Percentiles rank a stretch among this genome's conserved stretches.
Evolutionary conservation across 805 yeast species (phyloP).

Genomic region (Huiozyma naganishii): DNA sequence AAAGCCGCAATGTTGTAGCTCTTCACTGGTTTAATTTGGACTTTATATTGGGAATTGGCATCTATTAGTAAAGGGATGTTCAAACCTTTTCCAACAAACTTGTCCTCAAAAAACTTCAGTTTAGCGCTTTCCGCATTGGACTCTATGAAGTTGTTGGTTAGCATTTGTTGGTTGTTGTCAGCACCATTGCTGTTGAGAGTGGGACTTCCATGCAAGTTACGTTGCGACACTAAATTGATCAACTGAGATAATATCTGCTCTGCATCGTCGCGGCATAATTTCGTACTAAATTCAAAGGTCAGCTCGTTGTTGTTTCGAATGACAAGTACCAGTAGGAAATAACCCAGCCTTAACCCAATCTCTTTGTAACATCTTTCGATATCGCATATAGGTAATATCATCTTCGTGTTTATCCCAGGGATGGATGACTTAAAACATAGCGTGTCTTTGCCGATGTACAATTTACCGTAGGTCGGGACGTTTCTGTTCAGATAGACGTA

Average conservation of each 20-base stretch:
- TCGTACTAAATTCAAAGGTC: constrained; percentile 62
- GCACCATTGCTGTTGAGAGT: background rate
- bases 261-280: constrained; percentile 62
- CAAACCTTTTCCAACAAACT: constrained; percentile 47
- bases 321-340: constrained; percentile 58
- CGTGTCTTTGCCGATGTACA: constrained; percentile 57
- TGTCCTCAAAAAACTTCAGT: constrained; percentile 56
- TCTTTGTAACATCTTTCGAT: constrained; percentile 60
- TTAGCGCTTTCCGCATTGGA: constrained; percentile 41
- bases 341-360: constrained; percentile 58
- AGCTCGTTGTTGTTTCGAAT: constrained; percentile 69
- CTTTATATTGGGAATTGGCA: constrained; percentile 46
- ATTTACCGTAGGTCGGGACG: constrained; percentile 73
- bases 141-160: constrained; percentile 5
- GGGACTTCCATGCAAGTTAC: background rate
- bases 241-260: constrained; percentile 35
- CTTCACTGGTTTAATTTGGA: constrained; percentile 42
- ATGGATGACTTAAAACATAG: constrained; percentile 74
- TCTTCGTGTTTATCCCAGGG: constrained; percentile 67
- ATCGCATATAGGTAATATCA: constrained; percentile 72
- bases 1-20: constrained; percentile 53
- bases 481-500: constrained; percentile 58
- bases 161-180: too few species aligned
- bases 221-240: background rate
- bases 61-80: constrained; percentile 62